Base-by-base conservation (phyloP, 768 basidiomycete genomes). In the Tubosaeta sp. region DNA sequence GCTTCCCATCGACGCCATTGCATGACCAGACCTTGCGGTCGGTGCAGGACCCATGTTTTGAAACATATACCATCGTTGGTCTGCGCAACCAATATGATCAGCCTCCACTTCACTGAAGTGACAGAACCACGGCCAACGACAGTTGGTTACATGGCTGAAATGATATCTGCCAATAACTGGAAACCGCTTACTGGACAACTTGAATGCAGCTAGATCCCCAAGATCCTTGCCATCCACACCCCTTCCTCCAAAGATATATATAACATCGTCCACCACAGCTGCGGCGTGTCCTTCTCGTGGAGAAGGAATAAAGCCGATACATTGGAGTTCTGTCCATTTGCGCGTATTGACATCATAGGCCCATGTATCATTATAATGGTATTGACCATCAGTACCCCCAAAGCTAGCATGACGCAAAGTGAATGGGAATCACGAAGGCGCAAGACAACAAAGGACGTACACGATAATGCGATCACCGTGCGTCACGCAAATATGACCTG, bases 311-410 rank as follows among this genome's bases (percentile, higher is more conserved):
- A 89, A 98, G 1, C 96, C 96, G 51, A 96, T 97, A 69, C 94
- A 98, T 18, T 87, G 83, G 34, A 99, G 74, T 65, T 99, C 96
- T 4, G 87, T 79, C 96, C 96, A 99, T 40, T 70, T 80, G 48
- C 80, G 77, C 0, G 90, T 87, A 34, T 75, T 76, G 45, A 93
- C 73, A 66, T 95, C 92, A 69, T 90, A 98, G 2, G 84, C 78
- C 96, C 96, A 99, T 7, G 94, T 97, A 66, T 99, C 96, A 68
- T 98, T 99, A 73, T 99, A 99, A 66, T 98, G 96, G 70, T 88
- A 98, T 65, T 87, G 84, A n/a, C 94, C 94, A 64, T 99, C 96
- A 12, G 96, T 99, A 42, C 96, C 96, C 29, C 96, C 96, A 59
- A 99, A 98, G 44, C 90, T 94, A 48, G 34, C 10, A 48, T 29